A percentile compares a stretch with the other conserved stretches of the same genome.
These are phyloP conservation scores for Wallemia ichthyophaga DNA, from an alignment of 1,284 basidiomycete species.

Conservation along the genomic window DNA sequence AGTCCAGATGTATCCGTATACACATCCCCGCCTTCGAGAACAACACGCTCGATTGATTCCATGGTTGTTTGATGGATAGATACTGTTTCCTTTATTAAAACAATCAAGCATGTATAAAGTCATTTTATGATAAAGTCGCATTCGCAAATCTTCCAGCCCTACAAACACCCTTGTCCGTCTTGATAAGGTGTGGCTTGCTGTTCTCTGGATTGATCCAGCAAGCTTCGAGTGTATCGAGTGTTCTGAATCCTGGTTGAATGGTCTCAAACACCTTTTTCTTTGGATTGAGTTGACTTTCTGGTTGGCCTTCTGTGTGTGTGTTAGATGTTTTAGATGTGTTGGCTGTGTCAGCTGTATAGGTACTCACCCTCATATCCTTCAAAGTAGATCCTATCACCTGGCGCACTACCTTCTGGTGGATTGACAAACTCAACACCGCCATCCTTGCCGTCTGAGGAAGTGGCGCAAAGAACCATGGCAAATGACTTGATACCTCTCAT, in stretches of 20 bases:
- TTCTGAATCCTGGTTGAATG: slow-evolving; percentile 70
- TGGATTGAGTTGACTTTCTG: slow-evolving; percentile 59
- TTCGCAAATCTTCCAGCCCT: slow-evolving; percentile 50
- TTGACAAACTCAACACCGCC: slow-evolving; percentile 68
- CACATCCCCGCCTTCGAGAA: background rate
- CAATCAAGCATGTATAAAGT: background rate
- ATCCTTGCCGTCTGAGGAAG: slow-evolving; percentile 60
- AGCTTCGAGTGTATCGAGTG: slow-evolving; percentile 52
- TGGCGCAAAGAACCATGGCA: slow-evolving; percentile 80
- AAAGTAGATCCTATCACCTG: slow-evolving; percentile 76
- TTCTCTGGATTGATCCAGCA: slow-evolving; percentile 67
- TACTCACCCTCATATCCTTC: slow-evolving; percentile 52
- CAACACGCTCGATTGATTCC: background rate
- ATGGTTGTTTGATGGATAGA: no score
- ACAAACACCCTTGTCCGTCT: slow-evolving; percentile 55
- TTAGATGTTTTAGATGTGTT: background rate
- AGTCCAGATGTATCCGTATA: background rate
- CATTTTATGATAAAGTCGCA: slow-evolving; percentile 44
- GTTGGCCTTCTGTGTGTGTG: slow-evolving; percentile 26
- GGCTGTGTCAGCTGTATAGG: no score
- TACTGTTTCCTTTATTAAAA: background rate
- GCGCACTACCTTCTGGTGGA: slow-evolving; percentile 53
- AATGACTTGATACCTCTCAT: slow-evolving; percentile 92
- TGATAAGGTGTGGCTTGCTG: slow-evolving; percentile 42
- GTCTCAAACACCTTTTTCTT: slow-evolving; percentile 96